Conservation (phyloP, 306 rosid species). For the Parietaria judaica region DNA sequence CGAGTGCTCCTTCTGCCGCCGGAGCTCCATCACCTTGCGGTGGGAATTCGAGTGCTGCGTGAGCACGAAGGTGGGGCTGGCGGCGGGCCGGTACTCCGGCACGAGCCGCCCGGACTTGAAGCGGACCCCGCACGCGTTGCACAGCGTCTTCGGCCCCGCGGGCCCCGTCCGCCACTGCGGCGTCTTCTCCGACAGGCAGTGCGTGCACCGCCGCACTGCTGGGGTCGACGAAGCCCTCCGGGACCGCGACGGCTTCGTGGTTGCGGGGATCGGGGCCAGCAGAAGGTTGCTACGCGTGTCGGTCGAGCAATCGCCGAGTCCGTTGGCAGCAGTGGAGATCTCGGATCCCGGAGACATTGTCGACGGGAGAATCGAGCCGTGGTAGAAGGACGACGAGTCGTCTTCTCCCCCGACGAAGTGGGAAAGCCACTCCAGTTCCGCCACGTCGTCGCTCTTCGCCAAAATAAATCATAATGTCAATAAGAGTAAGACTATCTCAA, state of each 20-base stretch:
- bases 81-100: conserved; percentile 59
- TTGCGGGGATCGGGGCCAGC: background rate
- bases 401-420: conserved; percentile 36
- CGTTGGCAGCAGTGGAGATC: background rate
- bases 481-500: background rate
- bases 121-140: conserved; percentile 63
- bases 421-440: conserved; percentile 65
- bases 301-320: conserved; percentile 21
- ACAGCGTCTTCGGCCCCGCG: conserved; percentile 56
- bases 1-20: conserved; percentile 33
- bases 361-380: background rate
- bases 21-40: conserved; percentile 55
- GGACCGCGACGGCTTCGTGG: background rate
- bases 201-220: conserved; percentile 31
- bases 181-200: conserved; percentile 54
- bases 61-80: conserved; percentile 51
- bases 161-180: conserved; percentile 75
- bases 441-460: conserved; percentile 27
- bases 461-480: background rate
- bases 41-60: conserved; percentile 71
- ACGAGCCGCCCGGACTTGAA: conserved; percentile 57
- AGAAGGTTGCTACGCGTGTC: conserved; percentile 26
- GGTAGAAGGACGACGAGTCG: conserved; percentile 36
- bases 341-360: background rate
- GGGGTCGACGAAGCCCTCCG: background rate